Evolutionary conservation across 306 rosid genomes (phyloP).

Genomic region (Lablab purpureus): DNA sequence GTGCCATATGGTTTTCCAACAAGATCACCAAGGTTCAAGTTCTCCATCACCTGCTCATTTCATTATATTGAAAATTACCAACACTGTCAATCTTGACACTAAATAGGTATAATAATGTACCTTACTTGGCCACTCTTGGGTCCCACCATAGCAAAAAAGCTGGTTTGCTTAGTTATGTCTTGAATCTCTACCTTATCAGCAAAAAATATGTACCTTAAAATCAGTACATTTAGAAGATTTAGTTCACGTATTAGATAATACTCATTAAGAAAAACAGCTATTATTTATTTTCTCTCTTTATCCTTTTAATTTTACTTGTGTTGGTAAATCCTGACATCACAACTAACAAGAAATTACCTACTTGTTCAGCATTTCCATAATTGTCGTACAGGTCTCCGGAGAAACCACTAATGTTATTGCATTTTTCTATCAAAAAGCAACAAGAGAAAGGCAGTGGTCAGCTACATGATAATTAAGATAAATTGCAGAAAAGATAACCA

Average conservation of each 20-base stretch:
- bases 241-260: slow-evolving; percentile 31
- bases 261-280: slow-evolving; percentile 36
- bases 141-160: slow-evolving; percentile 87
- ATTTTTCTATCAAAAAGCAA: slow-evolving; percentile 67
- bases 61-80: slow-evolving; percentile 41
- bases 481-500: slow-evolving; percentile 41
- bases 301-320: slow-evolving; percentile 2
- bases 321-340: slow-evolving; percentile 24
- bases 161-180: slow-evolving; percentile 84
- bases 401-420: slow-evolving; percentile 76
- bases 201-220: slow-evolving; percentile 81
- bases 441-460: slow-evolving; percentile 38
- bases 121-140: slow-evolving; percentile 90
- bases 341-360: slow-evolving; percentile 52
- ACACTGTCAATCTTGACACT: slow-evolving; percentile 32
- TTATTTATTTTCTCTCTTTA: neutral
- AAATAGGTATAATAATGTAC: slow-evolving; percentile 8
- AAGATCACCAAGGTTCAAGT: slow-evolving; percentile 75
- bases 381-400: slow-evolving; percentile 64
- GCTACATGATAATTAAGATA: slow-evolving; percentile 21
- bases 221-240: slow-evolving; percentile 35
- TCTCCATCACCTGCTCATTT: slow-evolving; percentile 73
- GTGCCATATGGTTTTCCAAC: slow-evolving; percentile 89
- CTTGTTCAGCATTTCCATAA: slow-evolving; percentile 82
- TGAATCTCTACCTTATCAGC: slow-evolving; percentile 91